Conservation (phyloP, 73 alveolate genomes). For the Blepharisma japonicum region DNA sequence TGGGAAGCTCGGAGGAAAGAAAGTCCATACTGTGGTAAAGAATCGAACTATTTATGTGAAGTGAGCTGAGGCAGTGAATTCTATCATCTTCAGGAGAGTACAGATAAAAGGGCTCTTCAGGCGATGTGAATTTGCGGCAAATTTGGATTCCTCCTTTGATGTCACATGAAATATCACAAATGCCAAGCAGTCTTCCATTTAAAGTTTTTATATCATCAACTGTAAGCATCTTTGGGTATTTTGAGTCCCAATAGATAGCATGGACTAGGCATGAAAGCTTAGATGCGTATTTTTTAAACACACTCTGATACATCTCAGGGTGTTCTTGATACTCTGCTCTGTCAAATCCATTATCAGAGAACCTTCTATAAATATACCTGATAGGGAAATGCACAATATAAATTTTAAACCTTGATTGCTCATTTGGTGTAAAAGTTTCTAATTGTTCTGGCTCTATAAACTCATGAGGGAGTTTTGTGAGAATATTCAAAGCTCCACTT, state of each 20-base stretch:
- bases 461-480: conserved; percentile 9
- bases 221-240: conserved; percentile 61
- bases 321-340: conserved; percentile 68
- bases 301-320: conserved; percentile 64
- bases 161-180: conserved; percentile 90
- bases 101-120: conserved; percentile 71
- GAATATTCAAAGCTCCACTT: conserved; percentile 8
- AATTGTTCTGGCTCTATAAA: conserved; percentile 25
- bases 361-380: not conserved
- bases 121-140: conserved; percentile 58
- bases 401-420: not conserved
- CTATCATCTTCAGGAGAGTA: conserved; percentile 61
- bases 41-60: conserved; percentile 40
- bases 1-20: conserved; percentile 80
- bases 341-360: conserved; percentile 34
- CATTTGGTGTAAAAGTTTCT: not conserved
- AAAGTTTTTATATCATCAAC: conserved; percentile 1
- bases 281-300: conserved; percentile 51
- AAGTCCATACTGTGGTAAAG: conserved; percentile 78
- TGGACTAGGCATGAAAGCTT: conserved; percentile 58
- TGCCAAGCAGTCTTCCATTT: conserved; percentile 56
- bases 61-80: conserved; percentile 38
- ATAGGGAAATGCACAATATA: conserved; percentile 1
- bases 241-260: conserved; percentile 81
- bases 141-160: conserved; percentile 70